Percentiles rank a stretch among this genome's conserved stretches.
These are phyloP conservation scores for Jimgerdemannia flammicorona DNA, from an alignment of 192 early-diverging fungal species.

Conservation along the genomic window DNA sequence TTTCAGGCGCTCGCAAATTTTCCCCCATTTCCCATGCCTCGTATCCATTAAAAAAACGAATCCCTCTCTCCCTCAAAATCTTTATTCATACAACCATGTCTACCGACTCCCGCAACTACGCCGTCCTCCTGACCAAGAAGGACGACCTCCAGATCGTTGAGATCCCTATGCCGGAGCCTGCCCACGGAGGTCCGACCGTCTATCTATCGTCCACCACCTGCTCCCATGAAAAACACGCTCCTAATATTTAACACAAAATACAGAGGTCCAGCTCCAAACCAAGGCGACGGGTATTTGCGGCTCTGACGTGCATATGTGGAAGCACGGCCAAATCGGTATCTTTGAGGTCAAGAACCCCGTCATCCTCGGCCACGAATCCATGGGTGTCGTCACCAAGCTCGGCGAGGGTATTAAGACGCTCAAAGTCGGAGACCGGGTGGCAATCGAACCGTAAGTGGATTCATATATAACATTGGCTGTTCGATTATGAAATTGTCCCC, in stretches of 20 bases:
- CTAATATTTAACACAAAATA: too few species aligned
- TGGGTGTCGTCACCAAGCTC: conserved; percentile 29
- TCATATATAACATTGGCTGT: conserved; percentile 2
- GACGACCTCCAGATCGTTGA: conserved; percentile 22
- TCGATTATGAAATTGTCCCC: too few species aligned
- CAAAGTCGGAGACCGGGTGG: conserved; percentile 36
- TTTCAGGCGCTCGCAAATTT: too few species aligned
- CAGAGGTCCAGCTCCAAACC: conserved; percentile 24
- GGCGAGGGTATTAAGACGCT: conserved; percentile 28
- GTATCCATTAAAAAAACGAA: too few species aligned
- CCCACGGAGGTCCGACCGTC: too few species aligned
- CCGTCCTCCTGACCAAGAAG: conserved; percentile 19
- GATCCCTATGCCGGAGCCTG: conserved; percentile 17
- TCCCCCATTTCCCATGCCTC: too few species aligned
- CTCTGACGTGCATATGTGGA: conserved; percentile 32
- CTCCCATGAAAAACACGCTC: too few species aligned
- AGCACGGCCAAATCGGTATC: conserved; percentile 28
- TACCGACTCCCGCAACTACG: conserved; percentile 2
- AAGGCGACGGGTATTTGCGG: conserved; percentile 37
- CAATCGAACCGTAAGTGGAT: conserved; percentile 36
- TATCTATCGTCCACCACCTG: too few species aligned
- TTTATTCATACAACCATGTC: too few species aligned
- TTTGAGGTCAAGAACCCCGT: conserved; percentile 18
- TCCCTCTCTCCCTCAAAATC: too few species aligned
- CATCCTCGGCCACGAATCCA: conserved; percentile 34